Conservation (phyloP, 2,329 filamentous ascomycete genomes). For the Cytospora mali region DNA sequence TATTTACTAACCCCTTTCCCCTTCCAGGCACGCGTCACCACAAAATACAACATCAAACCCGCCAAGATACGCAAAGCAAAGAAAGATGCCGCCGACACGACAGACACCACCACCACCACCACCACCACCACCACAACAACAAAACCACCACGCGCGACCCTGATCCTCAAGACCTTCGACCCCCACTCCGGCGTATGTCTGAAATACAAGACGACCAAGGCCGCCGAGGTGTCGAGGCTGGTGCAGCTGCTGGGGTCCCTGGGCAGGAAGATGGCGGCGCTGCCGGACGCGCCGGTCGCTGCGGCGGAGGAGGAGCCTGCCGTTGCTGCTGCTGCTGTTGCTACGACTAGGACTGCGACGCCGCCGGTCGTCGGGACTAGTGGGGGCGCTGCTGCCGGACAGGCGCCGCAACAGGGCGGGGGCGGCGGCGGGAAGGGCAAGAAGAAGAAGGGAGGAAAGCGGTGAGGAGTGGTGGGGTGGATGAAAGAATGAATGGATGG, state of each 20-base stretch:
- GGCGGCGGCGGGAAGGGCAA: slow-evolving; percentile 59
- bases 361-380: slow-evolving; percentile 18
- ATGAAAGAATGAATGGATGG: not conserved
- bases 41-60: slow-evolving; percentile 78
- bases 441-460: slow-evolving; percentile 73
- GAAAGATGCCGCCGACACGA: slow-evolving; percentile 32
- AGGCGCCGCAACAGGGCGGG: slow-evolving; percentile 36
- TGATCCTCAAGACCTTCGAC: slow-evolving; percentile 89
- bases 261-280: slow-evolving; percentile 67
- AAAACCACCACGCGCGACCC: slow-evolving; percentile 64
- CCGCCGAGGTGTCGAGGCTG: slow-evolving; percentile 83
- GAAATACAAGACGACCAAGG: slow-evolving; percentile 91
- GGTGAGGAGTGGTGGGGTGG: slow-evolving; percentile 45
- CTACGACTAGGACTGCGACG: slow-evolving; percentile 15
- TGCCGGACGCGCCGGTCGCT: slow-evolving; percentile 44
- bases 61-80: slow-evolving; percentile 37
- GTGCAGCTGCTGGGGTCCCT: slow-evolving; percentile 76
- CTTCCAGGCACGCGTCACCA: slow-evolving; percentile 81
- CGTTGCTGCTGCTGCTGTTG: slow-evolving; percentile 4
- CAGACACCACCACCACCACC: slow-evolving; percentile 33
- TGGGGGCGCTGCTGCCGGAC: slow-evolving; percentile 26
- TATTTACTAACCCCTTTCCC: slow-evolving; percentile 16
- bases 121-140: slow-evolving; percentile 32
- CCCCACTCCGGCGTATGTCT: slow-evolving; percentile 78
- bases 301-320: slow-evolving; percentile 44